Evolutionary conservation across 495 filamentous ascomycete genomes (phyloP).

Genomic region (Neurospora sp.): DNA sequence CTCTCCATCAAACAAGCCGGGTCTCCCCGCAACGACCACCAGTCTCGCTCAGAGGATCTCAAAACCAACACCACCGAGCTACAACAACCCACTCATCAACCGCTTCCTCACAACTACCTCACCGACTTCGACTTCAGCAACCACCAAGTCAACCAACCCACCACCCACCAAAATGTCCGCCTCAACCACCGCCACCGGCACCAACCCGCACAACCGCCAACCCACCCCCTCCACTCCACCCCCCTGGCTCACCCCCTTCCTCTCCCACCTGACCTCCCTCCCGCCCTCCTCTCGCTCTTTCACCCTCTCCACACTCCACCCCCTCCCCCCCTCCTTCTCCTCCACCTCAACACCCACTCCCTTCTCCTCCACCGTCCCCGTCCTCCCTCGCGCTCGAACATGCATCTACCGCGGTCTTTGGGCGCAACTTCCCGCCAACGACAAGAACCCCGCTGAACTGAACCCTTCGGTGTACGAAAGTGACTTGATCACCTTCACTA

Average conservation of each 20-base stretch:
- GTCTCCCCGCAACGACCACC: background rate
- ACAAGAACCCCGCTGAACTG: conserved; percentile 47
- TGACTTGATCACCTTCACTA: conserved; percentile 74
- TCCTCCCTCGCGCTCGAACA: conserved; percentile 35
- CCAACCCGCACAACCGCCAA: conserved; percentile 48
- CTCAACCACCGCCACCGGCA: background rate
- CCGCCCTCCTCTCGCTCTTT: conserved; percentile 30
- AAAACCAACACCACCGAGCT: background rate
- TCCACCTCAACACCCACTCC: background rate
- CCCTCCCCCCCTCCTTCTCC: conserved; percentile 9
- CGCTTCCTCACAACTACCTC: background rate
- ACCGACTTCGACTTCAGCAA: background rate
- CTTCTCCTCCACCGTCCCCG: background rate
- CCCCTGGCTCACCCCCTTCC: conserved; percentile 60
- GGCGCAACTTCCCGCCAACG: conserved; percentile 56
- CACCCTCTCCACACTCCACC: conserved; percentile 57
- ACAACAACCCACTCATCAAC: background rate
- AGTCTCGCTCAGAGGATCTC: background rate
- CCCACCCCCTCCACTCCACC: conserved; percentile 17
- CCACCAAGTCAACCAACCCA: background rate
- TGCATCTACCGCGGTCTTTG: conserved; percentile 77
- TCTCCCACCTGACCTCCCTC: conserved; percentile 44
- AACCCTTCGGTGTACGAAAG: conserved; percentile 63
- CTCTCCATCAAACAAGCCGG: background rate
- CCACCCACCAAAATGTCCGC: conserved; percentile 2